Conservation (phyloP, 2,329 filamentous ascomycete species). For the Nigrospora sphaerica region DNA sequence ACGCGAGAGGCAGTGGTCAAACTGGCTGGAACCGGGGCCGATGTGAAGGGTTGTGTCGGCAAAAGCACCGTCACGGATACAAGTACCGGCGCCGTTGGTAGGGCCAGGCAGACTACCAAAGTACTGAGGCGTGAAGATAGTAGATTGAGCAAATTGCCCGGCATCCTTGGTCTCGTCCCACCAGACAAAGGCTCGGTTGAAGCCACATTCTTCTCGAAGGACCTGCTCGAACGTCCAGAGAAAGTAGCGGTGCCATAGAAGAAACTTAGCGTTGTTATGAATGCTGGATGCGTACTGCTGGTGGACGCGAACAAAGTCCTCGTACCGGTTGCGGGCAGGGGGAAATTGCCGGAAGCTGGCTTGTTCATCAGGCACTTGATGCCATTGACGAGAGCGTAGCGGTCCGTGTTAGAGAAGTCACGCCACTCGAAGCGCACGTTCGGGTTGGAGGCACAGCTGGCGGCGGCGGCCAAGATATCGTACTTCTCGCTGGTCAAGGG, state of each 20-base stretch:
- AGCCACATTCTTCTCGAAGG: slow-evolving; percentile 23
- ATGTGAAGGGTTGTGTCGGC: slow-evolving; percentile 10
- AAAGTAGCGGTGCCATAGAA: slow-evolving; percentile 21
- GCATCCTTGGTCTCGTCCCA: slow-evolving; percentile 27
- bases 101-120: slow-evolving; percentile 20
- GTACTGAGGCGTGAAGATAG: slow-evolving; percentile 20
- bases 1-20: slow-evolving; percentile 22
- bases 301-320: slow-evolving; percentile 25
- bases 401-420: slow-evolving; percentile 20
- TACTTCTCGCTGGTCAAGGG: neutral
- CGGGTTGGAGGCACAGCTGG: slow-evolving; percentile 13
- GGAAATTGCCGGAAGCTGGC: slow-evolving; percentile 15
- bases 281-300: slow-evolving; percentile 22
- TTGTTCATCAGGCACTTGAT: slow-evolving; percentile 21
- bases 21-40: slow-evolving; percentile 14
- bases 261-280: slow-evolving; percentile 23
- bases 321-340: slow-evolving; percentile 21
- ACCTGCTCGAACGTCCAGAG: slow-evolving; percentile 8
- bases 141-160: slow-evolving; percentile 18
- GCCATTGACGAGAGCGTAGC: slow-evolving; percentile 18
- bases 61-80: slow-evolving; percentile 18
- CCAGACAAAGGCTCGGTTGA: slow-evolving; percentile 21
- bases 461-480: neutral
- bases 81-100: slow-evolving; percentile 17
- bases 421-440: too few species aligned